Percentiles rank a stretch among this genome's conserved stretches.
Evolutionary conservation across 495 filamentous ascomycete species (phyloP).

Genomic region (Aspergillus carlsbadensis): DNA sequence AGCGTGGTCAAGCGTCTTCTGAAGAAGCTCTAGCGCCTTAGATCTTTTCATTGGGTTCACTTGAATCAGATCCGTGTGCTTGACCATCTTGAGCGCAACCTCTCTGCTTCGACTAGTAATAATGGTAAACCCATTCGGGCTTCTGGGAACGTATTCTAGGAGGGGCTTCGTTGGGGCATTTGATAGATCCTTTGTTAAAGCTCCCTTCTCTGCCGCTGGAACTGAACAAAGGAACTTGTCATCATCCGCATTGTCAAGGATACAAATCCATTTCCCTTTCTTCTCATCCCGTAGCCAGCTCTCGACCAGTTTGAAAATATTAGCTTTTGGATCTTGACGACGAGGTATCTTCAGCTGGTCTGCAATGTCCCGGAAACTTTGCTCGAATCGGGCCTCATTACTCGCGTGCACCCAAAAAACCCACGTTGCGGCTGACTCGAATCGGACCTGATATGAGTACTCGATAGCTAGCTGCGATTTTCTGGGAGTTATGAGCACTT

Average conservation of each 20-base stretch:
- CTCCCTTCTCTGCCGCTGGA: too few relatives aligned
- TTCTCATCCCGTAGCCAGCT: not conserved
- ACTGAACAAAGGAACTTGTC: slow-evolving; percentile 2
- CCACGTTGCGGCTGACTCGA: not conserved
- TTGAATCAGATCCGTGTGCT: not conserved
- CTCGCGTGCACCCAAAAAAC: not conserved
- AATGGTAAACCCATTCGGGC: not conserved
- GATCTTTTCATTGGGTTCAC: not conserved
- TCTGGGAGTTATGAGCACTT: not conserved
- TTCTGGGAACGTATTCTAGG: not conserved
- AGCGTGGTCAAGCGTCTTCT: too few relatives aligned
- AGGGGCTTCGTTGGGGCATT: not conserved
- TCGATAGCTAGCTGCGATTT: slow-evolving; percentile 1
- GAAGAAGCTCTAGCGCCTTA: not conserved
- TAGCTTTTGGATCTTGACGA: not conserved
- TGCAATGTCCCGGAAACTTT: not conserved
- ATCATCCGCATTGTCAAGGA: not conserved
- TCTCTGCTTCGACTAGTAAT: not conserved
- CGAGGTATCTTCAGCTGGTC: not conserved
- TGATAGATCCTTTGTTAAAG: too few relatives aligned
- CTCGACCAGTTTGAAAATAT: not conserved
- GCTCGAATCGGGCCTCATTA: not conserved
- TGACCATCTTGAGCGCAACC: not conserved
- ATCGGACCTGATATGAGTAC: not conserved
- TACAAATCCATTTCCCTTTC: not conserved